These are phyloP conservation scores for Pisolithus sp. DNA, from an alignment of 768 basidiomycete genomes.

Conservation along the genomic window DNA sequence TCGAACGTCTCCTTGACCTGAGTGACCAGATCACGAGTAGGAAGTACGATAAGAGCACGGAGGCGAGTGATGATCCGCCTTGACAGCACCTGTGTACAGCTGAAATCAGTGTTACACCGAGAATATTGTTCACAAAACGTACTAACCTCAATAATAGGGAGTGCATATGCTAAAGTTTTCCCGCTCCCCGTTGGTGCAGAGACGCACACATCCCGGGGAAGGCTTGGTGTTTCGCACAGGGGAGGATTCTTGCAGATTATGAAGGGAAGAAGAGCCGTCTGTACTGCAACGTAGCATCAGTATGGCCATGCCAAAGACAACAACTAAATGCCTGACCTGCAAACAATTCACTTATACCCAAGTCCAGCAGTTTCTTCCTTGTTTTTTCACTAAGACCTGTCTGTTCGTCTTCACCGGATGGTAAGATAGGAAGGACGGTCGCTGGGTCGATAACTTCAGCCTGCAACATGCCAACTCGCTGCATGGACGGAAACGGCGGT, in stretches of 20 bases:
- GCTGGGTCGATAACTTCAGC: constrained; percentile 65
- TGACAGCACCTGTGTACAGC: constrained; percentile 52
- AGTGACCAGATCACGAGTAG: constrained; percentile 86
- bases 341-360: constrained; percentile 83
- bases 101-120: neutral
- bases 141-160: constrained; percentile 84
- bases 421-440: constrained; percentile 38
- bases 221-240: constrained; percentile 60
- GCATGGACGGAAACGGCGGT: constrained; percentile 56
- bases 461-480: constrained; percentile 70
- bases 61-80: constrained; percentile 73
- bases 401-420: constrained; percentile 29
- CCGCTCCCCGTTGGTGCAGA: constrained; percentile 98
- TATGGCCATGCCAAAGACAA: neutral
- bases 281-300: constrained; percentile 50
- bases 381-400: constrained; percentile 55
- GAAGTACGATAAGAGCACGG: constrained; percentile 83
- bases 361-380: constrained; percentile 55
- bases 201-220: constrained; percentile 79
- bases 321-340: constrained; percentile 52
- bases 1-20: constrained; percentile 96
- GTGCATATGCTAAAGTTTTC: constrained; percentile 92
- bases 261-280: constrained; percentile 81
- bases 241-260: constrained; percentile 48
- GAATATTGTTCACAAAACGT: neutral